phyloP scores from a whole-genome alignment of 306 rosid species.

The Vigna hirtella region DNA sequence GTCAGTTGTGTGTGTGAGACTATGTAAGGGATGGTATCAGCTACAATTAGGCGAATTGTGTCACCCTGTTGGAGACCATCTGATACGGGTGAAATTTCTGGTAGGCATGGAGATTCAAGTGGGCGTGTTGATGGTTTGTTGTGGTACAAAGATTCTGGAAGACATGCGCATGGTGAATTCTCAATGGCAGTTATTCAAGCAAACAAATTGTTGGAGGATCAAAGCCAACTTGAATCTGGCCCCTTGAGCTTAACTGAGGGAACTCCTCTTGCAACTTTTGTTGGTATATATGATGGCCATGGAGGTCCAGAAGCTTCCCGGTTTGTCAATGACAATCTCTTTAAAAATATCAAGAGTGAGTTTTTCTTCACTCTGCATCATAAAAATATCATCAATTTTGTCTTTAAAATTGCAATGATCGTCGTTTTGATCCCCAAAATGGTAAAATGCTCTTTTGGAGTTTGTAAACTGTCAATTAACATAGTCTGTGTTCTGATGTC shows the following conservation, averaged over 20 bases:
- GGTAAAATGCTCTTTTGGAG: not conserved
- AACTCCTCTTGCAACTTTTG: conserved; percentile 80
- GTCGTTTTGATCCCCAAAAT: not conserved
- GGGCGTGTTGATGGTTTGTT: conserved; percentile 79
- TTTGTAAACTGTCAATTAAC: not conserved
- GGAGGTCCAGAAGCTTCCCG: conserved; percentile 95
- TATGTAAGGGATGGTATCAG: conserved; percentile 90
- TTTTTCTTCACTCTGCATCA: conserved; percentile 25
- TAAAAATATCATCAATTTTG: not conserved
- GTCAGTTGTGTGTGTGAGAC: conserved; percentile 73
- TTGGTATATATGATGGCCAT: conserved; percentile 95
- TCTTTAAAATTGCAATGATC: not conserved
- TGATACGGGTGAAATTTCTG: conserved; percentile 61
- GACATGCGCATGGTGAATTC: conserved; percentile 79
- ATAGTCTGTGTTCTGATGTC: not conserved
- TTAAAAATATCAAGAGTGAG: conserved; percentile 76
- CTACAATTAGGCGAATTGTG: conserved; percentile 71
- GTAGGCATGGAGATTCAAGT: conserved; percentile 59
- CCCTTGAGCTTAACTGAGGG: conserved; percentile 63
- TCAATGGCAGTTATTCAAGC: conserved; percentile 99
- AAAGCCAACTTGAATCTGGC: conserved; percentile 94
- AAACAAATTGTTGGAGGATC: conserved; percentile 89
- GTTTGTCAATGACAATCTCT: conserved; percentile 72
- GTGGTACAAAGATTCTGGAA: conserved; percentile 89
- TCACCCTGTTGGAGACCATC: conserved; percentile 81